A percentile compares a stretch with the other conserved stretches of the same genome.
phyloP scores from a whole-genome alignment of 2,329 filamentous ascomycete genomes.

The Penicillium sumatraense region DNA sequence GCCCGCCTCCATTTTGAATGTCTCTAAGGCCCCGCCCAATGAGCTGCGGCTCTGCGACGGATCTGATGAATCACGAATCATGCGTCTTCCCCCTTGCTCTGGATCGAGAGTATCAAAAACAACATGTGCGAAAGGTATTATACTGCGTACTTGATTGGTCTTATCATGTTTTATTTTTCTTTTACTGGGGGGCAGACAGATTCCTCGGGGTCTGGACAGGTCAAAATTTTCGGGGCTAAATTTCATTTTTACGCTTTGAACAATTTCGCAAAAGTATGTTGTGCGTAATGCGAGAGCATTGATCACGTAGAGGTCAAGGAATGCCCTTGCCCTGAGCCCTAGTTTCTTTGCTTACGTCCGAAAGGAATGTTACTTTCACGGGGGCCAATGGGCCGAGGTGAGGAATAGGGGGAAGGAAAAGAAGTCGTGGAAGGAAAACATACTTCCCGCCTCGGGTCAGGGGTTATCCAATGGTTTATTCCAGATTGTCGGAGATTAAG shows the following conservation, averaged over 20 bases:
- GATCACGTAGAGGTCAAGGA: slow-evolving; percentile 25
- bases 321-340: slow-evolving; percentile 34
- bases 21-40: slow-evolving; percentile 5
- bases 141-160: not conserved
- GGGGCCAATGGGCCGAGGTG: not conserved
- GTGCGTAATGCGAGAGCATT: slow-evolving; percentile 22
- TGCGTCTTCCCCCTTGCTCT: slow-evolving; percentile 20
- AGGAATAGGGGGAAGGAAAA: not conserved
- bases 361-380: slow-evolving; percentile 1
- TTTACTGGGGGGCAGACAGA: not conserved
- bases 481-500: slow-evolving; percentile 1
- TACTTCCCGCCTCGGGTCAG: slow-evolving; percentile 1
- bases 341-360: slow-evolving; percentile 3
- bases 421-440: not conserved
- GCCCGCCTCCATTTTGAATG: not conserved
- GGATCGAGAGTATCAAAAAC: slow-evolving; percentile 19
- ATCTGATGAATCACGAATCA: slow-evolving; percentile 18
- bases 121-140: not conserved
- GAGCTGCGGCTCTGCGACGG: not conserved
- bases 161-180: not conserved
- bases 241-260: not conserved
- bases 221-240: not conserved
- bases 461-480: not conserved
- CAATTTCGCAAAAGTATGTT: not conserved
- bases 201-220: slow-evolving; percentile 4